Percentiles rank a stretch among this genome's conserved stretches.
Evolutionary conservation across 495 filamentous ascomycete species (phyloP).

Genomic region (Aspergillus bridgeri): DNA sequence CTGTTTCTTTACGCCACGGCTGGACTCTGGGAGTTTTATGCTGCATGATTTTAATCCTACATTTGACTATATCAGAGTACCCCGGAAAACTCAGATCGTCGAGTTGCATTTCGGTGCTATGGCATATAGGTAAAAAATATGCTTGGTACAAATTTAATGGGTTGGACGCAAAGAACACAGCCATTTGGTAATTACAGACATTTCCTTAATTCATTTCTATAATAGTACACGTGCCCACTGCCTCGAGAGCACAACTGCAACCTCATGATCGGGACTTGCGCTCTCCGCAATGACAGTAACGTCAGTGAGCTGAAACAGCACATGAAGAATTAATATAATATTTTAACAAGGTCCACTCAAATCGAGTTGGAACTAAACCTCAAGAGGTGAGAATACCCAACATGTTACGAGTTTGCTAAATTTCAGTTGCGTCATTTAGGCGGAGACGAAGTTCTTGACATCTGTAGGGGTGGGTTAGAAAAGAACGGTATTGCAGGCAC

Average conservation of each 20-base stretch:
- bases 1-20: background rate
- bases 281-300: background rate
- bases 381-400: background rate
- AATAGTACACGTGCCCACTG: slow-evolving; percentile 18
- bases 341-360: background rate
- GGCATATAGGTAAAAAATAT: no score
- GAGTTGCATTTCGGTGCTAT: no score
- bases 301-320: slow-evolving; percentile 5
- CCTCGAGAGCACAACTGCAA: background rate
- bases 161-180: background rate
- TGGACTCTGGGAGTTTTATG: background rate
- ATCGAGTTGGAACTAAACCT: background rate
- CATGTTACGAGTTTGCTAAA: background rate
- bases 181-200: slow-evolving; percentile 8
- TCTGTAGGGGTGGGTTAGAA: slow-evolving; percentile 35
- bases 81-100: no score
- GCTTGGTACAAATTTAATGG: background rate
- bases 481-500: background rate
- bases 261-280: background rate
- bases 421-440: slow-evolving; percentile 39
- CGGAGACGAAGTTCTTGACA: slow-evolving; percentile 73
- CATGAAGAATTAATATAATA: background rate
- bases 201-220: slow-evolving; percentile 21
- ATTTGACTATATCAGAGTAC: background rate
- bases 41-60: background rate